A percentile compares a stretch with the other conserved stretches of the same genome.
Conservation (phyloP, 2,329 filamentous ascomycete genomes). For the Cladosporium austrohemisphaericum region DNA sequence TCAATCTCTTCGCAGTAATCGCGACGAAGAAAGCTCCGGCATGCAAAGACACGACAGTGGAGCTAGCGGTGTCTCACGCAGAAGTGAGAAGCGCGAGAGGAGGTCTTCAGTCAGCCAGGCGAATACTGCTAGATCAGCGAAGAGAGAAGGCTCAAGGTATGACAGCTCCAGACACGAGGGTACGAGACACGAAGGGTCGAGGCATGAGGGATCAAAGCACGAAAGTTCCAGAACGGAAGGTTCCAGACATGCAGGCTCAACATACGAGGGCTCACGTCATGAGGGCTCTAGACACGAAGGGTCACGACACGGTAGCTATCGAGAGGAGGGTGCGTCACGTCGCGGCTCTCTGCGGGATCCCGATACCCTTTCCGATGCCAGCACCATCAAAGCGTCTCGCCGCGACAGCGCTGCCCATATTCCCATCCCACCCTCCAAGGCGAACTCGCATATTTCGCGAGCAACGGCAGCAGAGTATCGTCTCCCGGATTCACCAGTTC, state of each 20-base stretch:
- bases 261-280: background rate
- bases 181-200: background rate
- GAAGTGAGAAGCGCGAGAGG: conserved; percentile 1
- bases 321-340: conserved; percentile 11
- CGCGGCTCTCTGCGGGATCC: conserved; percentile 20
- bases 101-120: background rate
- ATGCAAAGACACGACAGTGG: conserved; percentile 20
- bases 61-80: background rate
- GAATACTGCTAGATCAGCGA: conserved; percentile 9
- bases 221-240: background rate
- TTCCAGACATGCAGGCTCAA: background rate
- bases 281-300: conserved; percentile 3
- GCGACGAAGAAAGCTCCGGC: conserved; percentile 31
- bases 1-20: conserved; percentile 18
- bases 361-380: conserved; percentile 24
- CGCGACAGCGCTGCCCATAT: conserved; percentile 26
- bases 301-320: background rate
- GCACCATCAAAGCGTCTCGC: conserved; percentile 28
- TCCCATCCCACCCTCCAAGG: conserved; percentile 22
- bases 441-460: conserved; percentile 6
- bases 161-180: conserved; percentile 1
- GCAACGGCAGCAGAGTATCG: conserved; percentile 7
- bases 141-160: conserved; percentile 3
- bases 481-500: conserved; percentile 7
- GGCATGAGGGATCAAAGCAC: conserved; percentile 1